phyloP scores from a whole-genome alignment of 2,329 filamentous ascomycete species.

The Cytospora paraplurivora region DNA sequence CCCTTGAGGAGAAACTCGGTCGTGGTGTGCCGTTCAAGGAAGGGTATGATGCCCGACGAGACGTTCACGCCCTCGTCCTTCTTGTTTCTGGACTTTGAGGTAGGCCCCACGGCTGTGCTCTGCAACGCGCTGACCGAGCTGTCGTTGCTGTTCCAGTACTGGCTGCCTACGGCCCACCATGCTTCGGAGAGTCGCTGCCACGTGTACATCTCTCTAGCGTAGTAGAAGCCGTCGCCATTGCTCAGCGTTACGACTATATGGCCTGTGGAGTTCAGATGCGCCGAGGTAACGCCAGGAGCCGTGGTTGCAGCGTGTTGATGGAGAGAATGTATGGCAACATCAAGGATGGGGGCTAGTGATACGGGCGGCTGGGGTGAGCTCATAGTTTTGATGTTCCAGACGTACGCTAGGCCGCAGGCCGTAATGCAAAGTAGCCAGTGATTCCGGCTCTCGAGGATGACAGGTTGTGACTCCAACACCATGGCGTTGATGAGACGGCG shows the following conservation, averaged over 20 bases:
- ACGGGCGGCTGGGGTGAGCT: constrained; percentile 86
- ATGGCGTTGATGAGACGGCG: constrained; percentile 82
- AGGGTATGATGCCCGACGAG: constrained; percentile 90
- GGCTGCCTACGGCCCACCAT: constrained; percentile 97
- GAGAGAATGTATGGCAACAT: constrained; percentile 79
- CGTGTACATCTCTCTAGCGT: constrained; percentile 79
- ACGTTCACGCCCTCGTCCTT: constrained; percentile 57
- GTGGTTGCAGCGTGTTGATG: constrained; percentile 73
- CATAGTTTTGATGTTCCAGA: constrained; percentile 88
- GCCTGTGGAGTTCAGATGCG: constrained; percentile 85
- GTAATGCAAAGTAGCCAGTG: constrained; percentile 91
- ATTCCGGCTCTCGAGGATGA: constrained; percentile 87
- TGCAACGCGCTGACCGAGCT: constrained; percentile 82
- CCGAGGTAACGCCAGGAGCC: constrained; percentile 85
- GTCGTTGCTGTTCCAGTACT: constrained; percentile 99
- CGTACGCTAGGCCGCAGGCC: constrained; percentile 83
- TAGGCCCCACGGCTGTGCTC: constrained; percentile 66
- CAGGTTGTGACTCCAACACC: constrained; percentile 87
- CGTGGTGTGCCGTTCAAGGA: constrained; percentile 91
- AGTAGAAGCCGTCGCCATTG: constrained; percentile 93
- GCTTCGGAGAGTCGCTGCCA: constrained; percentile 97
- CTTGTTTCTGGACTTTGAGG: constrained; percentile 50
- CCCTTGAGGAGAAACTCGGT: constrained; percentile 90
- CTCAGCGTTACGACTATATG: constrained; percentile 86
- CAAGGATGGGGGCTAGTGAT: constrained; percentile 84